A percentile compares a stretch with the other conserved stretches of the same genome.
phyloP scores from a whole-genome alignment of 2,329 filamentous ascomycete species.

The Fusarium lyarnte region DNA sequence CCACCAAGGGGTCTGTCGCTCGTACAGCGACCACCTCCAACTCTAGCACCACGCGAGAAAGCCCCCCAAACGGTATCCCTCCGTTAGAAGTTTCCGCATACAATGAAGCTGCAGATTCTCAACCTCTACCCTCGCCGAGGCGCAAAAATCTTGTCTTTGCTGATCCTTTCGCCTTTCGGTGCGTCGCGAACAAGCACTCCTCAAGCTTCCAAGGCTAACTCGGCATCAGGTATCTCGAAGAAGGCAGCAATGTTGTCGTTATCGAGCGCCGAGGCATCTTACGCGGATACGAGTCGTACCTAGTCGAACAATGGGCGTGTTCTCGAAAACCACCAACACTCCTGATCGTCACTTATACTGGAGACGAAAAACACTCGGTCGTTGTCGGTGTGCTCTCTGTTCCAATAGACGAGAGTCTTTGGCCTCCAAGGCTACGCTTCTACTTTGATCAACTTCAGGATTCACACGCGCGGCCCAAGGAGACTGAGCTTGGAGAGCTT shows the following conservation, averaged over 20 bases:
- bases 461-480: constrained; percentile 83
- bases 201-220: constrained; percentile 12
- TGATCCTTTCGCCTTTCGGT: constrained; percentile 68
- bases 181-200: constrained; percentile 28
- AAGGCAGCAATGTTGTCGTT: constrained; percentile 79
- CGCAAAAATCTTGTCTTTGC: constrained; percentile 64
- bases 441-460: constrained; percentile 90
- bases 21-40: constrained; percentile 30
- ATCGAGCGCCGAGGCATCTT: constrained; percentile 77
- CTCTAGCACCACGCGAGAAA: constrained; percentile 31
- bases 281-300: constrained; percentile 88
- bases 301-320: constrained; percentile 98
- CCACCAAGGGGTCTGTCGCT: constrained; percentile 32
- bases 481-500: constrained; percentile 82
- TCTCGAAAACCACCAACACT: constrained; percentile 90
- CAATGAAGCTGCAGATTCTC: constrained; percentile 24
- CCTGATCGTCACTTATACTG: constrained; percentile 92
- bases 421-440: constrained; percentile 80
- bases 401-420: constrained; percentile 79
- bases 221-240: constrained; percentile 75
- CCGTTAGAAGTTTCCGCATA: constrained; percentile 31
- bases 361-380: constrained; percentile 81
- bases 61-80: constrained; percentile 34
- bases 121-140: constrained; percentile 24
- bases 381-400: constrained; percentile 83